A percentile compares a stretch with the other conserved stretches of the same genome.
phyloP scores from a whole-genome alignment of 2,329 filamentous ascomycete species.

The Colletotrichum melonis region DNA sequence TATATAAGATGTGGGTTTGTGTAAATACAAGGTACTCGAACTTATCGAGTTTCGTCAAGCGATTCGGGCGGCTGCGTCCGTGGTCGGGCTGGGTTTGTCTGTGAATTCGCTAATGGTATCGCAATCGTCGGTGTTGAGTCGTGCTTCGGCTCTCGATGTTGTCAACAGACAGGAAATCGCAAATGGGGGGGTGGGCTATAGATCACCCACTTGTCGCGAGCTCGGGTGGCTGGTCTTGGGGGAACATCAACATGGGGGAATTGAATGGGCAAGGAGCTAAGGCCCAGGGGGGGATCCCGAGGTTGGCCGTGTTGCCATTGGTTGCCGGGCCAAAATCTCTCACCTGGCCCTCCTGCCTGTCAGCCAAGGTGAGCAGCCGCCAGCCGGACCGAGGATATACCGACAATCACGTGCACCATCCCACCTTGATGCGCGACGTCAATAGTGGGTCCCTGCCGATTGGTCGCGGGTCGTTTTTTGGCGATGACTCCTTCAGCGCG shows the following conservation, averaged over 20 bases:
- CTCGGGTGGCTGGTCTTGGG: slow-evolving; percentile 36
- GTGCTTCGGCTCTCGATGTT: neutral
- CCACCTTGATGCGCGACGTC: slow-evolving; percentile 18
- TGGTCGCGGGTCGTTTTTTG: slow-evolving; percentile 18
- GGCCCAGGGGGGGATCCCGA: slow-evolving; percentile 35
- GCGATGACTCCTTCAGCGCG: slow-evolving; percentile 28
- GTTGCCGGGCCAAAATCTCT: slow-evolving; percentile 34
- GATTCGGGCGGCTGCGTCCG: neutral
- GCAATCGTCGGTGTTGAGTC: neutral
- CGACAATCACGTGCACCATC: slow-evolving; percentile 13
- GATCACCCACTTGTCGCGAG: slow-evolving; percentile 32
- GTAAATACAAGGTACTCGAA: neutral
- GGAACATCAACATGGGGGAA: slow-evolving; percentile 31
- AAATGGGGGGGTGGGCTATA: slow-evolving; percentile 17
- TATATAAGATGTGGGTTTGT: neutral
- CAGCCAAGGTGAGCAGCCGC: neutral
- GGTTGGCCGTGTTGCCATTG: slow-evolving; percentile 36
- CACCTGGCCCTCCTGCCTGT: neutral
- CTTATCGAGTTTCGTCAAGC: neutral
- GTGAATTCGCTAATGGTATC: neutral
- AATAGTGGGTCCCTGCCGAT: slow-evolving; percentile 9
- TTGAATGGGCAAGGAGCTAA: slow-evolving; percentile 17
- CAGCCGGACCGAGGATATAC: slow-evolving; percentile 13
- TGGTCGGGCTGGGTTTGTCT: neutral
- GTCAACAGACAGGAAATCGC: slow-evolving; percentile 7